phyloP scores from a whole-genome alignment of 495 filamentous ascomycete species.

The Penicillium paxilli region DNA sequence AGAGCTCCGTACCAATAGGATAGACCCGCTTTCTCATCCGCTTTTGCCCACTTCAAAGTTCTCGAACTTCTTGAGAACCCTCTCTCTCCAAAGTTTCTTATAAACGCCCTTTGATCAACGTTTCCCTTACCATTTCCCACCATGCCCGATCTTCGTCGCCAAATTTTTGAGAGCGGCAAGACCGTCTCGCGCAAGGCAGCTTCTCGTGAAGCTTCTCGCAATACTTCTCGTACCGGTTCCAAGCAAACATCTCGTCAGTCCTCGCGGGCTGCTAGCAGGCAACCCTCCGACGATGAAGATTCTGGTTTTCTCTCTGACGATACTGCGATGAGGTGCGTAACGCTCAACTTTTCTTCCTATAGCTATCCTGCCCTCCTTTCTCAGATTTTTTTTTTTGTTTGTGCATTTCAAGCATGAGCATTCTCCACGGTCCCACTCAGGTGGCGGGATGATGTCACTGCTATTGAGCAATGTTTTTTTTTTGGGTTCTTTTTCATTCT shows the following conservation, averaged over 20 bases:
- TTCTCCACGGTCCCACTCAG: conserved; percentile 21
- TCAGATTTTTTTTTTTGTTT: conserved; percentile 8
- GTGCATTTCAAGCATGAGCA: conserved; percentile 14
- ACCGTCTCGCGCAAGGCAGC: conserved; percentile 89
- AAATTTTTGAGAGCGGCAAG: conserved; percentile 81
- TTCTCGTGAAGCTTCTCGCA: conserved; percentile 65
- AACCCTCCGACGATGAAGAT: conserved; percentile 78
- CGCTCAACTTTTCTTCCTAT: not conserved
- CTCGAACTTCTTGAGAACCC: not conserved
- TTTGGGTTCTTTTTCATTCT: too few relatives aligned
- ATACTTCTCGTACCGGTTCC: conserved; percentile 63
- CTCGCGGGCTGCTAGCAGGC: conserved; percentile 56
- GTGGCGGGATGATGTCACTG: conserved; percentile 43
- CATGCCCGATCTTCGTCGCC: conserved; percentile 68
- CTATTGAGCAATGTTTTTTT: conserved; percentile 3
- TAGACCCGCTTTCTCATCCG: conserved; percentile 12
- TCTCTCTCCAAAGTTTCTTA: not conserved
- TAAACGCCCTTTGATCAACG: not conserved
- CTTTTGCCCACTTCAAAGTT: not conserved
- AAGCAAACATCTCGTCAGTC: conserved; percentile 61
- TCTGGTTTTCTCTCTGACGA: conserved; percentile 63
- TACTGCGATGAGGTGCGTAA: conserved; percentile 65
- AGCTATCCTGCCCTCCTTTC: not conserved
- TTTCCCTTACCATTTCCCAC: conserved; percentile 14
- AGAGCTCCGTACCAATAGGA: conserved; percentile 31